These are phyloP conservation scores for Primulina huaijiensis DNA, from an alignment of 257 asterid species.

Conservation along the genomic window DNA sequence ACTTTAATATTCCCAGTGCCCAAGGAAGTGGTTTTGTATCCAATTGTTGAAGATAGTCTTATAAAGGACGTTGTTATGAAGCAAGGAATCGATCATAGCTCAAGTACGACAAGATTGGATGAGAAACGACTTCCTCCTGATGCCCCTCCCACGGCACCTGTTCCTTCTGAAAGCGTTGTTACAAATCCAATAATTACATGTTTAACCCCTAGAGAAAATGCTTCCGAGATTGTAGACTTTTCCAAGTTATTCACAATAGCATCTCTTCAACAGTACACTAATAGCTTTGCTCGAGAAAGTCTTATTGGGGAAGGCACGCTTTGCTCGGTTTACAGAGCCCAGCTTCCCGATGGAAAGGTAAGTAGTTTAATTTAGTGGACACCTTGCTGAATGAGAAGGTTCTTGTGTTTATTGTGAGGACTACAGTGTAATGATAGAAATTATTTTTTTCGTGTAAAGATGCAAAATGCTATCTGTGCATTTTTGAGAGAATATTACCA, in stretches of 20 bases:
- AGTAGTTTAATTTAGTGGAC: not conserved
- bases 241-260: slow-evolving; percentile 53
- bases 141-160: slow-evolving; percentile 53
- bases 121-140: slow-evolving; percentile 35
- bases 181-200: slow-evolving; percentile 57
- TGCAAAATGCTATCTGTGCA: not conserved
- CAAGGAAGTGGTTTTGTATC: slow-evolving; percentile 17
- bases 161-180: slow-evolving; percentile 56
- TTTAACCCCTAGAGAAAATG: slow-evolving; percentile 35
- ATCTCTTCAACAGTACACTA: slow-evolving; percentile 78
- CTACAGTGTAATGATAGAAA: not conserved
- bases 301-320: slow-evolving; percentile 72
- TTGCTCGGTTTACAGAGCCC: slow-evolving; percentile 74
- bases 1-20: slow-evolving; percentile 30
- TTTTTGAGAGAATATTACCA: too few relatives aligned
- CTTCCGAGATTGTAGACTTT: slow-evolving; percentile 34
- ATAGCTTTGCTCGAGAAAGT: slow-evolving; percentile 82
- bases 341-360: slow-evolving; percentile 76
- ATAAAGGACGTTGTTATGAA: not conserved
- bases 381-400: not conserved
- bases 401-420: not conserved
- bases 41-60: not conserved
- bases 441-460: not conserved
- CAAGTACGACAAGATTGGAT: slow-evolving; percentile 35
- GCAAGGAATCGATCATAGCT: slow-evolving; percentile 43